Conservation (phyloP, 192 early-diverging fungal genomes). For the Ambispora gerdemannii region DNA sequence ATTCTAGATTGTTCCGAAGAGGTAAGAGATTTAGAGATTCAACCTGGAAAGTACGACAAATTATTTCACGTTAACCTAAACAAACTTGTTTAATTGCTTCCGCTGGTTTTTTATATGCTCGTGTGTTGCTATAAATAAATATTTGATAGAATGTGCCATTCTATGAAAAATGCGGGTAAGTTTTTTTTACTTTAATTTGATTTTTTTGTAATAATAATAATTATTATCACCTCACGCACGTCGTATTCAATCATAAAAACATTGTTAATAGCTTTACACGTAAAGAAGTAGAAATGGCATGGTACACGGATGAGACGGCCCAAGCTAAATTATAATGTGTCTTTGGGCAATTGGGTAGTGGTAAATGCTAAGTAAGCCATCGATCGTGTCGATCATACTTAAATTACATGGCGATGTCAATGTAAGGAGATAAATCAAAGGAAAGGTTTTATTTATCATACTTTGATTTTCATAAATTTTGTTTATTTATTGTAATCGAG, state of each 20-base stretch:
- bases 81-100: background rate
- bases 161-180: slow-evolving; percentile 77
- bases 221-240: too few relatives aligned
- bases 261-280: slow-evolving; percentile 48
- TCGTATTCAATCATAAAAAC: background rate
- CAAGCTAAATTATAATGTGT: slow-evolving; percentile 27
- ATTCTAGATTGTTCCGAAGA: slow-evolving; percentile 61
- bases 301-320: slow-evolving; percentile 36
- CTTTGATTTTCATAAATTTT: too few relatives aligned
- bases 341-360: too few relatives aligned
- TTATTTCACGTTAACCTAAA: background rate
- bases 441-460: too few relatives aligned
- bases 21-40: slow-evolving; percentile 38
- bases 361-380: too few relatives aligned
- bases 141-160: slow-evolving; percentile 85
- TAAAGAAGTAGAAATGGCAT: slow-evolving; percentile 69
- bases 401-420: too few relatives aligned
- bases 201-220: background rate
- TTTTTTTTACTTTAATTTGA: background rate
- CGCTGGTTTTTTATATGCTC: background rate
- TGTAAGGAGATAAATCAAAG: too few relatives aligned
- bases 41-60: background rate
- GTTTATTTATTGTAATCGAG: too few relatives aligned
- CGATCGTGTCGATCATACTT: too few relatives aligned
- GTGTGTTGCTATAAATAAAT: slow-evolving; percentile 1